Conservation (phyloP, 495 filamentous ascomycete species). For the Aspergillus ellipticus region DNA sequence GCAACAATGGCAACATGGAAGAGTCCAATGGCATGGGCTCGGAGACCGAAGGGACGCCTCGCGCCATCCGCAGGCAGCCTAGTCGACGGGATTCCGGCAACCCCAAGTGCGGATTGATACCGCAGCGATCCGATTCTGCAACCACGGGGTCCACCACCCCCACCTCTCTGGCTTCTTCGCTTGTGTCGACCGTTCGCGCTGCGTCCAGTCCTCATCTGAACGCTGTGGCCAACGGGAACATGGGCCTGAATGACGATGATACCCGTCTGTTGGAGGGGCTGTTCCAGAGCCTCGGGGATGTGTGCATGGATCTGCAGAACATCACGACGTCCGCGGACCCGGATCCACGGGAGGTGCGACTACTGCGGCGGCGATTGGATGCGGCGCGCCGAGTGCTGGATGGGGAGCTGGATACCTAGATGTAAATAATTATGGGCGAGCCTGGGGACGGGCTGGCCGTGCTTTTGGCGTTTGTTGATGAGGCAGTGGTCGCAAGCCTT, state of each 20-base stretch:
- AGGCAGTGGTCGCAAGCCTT: not conserved
- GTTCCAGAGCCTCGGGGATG: conserved; percentile 68
- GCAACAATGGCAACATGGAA: conserved; percentile 20
- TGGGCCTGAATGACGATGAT: conserved; percentile 61
- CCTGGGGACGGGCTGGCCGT: not conserved
- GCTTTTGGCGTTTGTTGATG: conserved; percentile 13
- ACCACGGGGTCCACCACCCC: conserved; percentile 32
- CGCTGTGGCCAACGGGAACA: conserved; percentile 24
- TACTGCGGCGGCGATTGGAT: conserved; percentile 67
- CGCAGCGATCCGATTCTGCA: conserved; percentile 27
- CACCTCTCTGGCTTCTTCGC: conserved; percentile 34
- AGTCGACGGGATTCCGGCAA: not conserved
- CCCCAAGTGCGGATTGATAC: not conserved
- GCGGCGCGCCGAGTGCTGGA: conserved; percentile 68
- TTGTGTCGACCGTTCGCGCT: conserved; percentile 39
- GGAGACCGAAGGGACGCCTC: conserved; percentile 14
- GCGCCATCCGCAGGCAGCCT: conserved; percentile 15
- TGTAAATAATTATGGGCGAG: not conserved
- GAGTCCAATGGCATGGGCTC: conserved; percentile 2
- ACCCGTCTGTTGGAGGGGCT: conserved; percentile 72
- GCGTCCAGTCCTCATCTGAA: conserved; percentile 35
- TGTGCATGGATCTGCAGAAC: conserved; percentile 63
- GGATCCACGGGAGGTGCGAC: conserved; percentile 56
- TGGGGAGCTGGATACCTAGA: conserved; percentile 49
- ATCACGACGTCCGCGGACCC: conserved; percentile 41